Conservation (phyloP, 352 stramenopile genomes). For the Pythium phragmiticola region DNA sequence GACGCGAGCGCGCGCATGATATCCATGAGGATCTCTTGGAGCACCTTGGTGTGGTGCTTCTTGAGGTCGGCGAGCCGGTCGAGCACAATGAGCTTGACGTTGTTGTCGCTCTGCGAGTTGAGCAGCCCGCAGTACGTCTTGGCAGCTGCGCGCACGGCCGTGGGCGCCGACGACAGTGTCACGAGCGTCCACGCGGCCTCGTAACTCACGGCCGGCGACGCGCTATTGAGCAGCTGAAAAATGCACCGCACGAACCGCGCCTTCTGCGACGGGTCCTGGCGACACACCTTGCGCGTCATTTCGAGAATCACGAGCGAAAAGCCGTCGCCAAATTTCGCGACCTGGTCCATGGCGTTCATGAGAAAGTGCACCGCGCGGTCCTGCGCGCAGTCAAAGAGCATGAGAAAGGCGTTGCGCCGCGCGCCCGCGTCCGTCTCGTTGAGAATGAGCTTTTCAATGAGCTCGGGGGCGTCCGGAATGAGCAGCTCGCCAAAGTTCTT, state of each 20-base stretch:
- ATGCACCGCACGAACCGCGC: conserved; percentile 98
- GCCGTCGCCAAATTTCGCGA: conserved; percentile 94
- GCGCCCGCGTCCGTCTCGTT: conserved; percentile 94
- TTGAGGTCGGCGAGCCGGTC: conserved; percentile 97
- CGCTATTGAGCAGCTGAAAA: conserved; percentile 96
- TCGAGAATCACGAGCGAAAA: conserved; percentile 99
- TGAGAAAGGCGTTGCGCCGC: conserved; percentile 98
- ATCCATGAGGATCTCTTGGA: conserved; percentile 99
- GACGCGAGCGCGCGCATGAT: conserved; percentile 96
- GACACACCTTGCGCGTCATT: conserved; percentile 98
- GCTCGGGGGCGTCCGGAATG: conserved; percentile 97
- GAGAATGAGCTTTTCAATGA: conserved; percentile 95
- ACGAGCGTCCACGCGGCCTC: conserved; percentile 99
- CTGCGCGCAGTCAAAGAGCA: conserved; percentile 99
- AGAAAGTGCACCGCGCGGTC: conserved; percentile 97
- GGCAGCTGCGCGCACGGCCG: conserved; percentile 95
- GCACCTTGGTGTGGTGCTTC: conserved; percentile 95
- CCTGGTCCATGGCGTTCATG: conserved; percentile 96
- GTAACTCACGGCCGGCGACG: conserved; percentile 93
- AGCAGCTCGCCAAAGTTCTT: conserved; percentile 93
- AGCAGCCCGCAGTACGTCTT: conserved; percentile 98
- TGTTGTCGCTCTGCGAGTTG: conserved; percentile 99
- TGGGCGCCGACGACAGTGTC: conserved; percentile 97
- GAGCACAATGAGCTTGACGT: conserved; percentile 99
- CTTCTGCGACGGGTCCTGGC: conserved; percentile 97